phyloP scores from a whole-genome alignment of 2,329 filamentous ascomycete genomes.

The Dichotomopilus funicola region DNA sequence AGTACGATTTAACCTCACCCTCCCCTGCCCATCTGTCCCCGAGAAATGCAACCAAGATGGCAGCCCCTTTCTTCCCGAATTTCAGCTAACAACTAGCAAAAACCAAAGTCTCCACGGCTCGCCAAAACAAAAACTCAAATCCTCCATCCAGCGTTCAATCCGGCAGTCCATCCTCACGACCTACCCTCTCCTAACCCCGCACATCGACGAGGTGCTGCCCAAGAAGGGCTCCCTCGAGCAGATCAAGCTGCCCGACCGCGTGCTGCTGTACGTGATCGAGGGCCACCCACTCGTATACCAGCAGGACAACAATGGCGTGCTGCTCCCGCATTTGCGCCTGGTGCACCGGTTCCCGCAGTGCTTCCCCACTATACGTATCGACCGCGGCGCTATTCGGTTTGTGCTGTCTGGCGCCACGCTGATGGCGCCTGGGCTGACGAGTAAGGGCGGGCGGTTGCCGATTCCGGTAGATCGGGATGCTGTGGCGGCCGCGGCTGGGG shows the following conservation, averaged over 20 bases:
- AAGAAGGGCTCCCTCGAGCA: constrained; percentile 89
- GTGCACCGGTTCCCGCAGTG: constrained; percentile 83
- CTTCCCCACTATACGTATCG: constrained; percentile 81
- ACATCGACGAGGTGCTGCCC: constrained; percentile 90
- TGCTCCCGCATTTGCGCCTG: constrained; percentile 82
- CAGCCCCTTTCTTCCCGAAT: constrained; percentile 18
- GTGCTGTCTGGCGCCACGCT: constrained; percentile 88
- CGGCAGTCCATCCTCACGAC: constrained; percentile 74
- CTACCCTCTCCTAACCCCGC: constrained; percentile 77
- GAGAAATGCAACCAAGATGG: constrained; percentile 4
- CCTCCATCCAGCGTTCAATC: constrained; percentile 82
- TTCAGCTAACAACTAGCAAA: not conserved
- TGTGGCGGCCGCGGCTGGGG: not conserved
- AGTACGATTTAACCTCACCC: constrained; percentile 47
- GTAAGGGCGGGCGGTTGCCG: constrained; percentile 72
- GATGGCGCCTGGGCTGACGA: constrained; percentile 93
- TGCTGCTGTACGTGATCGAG: constrained; percentile 80
- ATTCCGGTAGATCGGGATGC: constrained; percentile 35
- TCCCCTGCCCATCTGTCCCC: not conserved
- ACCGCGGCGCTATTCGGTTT: constrained; percentile 93
- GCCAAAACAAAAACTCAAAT: constrained; percentile 95
- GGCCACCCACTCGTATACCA: constrained; percentile 84
- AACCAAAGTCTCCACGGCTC: constrained; percentile 60
- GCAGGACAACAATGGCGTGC: constrained; percentile 60
- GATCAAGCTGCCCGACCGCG: constrained; percentile 88